A percentile compares a stretch with the other conserved stretches of the same genome.
phyloP scores from a whole-genome alignment of 345 rosid genomes.

The Eucalyptus brandiana region DNA sequence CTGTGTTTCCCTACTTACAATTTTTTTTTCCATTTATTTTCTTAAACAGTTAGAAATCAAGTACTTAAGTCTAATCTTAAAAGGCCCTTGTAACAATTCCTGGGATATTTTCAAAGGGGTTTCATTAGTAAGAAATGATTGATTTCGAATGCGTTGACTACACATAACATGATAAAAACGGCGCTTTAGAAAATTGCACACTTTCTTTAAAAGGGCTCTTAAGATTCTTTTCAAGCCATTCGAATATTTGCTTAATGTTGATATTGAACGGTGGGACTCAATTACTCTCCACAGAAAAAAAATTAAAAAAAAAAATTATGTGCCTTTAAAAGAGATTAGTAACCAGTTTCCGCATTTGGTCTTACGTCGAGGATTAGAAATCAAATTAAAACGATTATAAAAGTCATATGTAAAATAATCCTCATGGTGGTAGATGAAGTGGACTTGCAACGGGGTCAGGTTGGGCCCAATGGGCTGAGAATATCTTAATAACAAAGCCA shows the following conservation, averaged over 20 bases:
- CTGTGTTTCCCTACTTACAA: too few relatives aligned
- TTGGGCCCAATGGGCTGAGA: not conserved
- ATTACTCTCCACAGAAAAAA: not conserved
- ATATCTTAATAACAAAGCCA: not conserved
- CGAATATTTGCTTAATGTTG: not conserved
- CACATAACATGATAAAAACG: not conserved
- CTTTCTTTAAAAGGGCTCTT: not conserved
- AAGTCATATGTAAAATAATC: not conserved
- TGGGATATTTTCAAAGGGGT: too few relatives aligned
- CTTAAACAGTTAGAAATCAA: too few relatives aligned
- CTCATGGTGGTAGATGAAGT: too few relatives aligned
- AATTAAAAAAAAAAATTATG: too few relatives aligned
- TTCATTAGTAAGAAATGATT: too few relatives aligned
- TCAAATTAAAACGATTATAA: not conserved
- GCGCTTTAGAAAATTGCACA: not conserved
- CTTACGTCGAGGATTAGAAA: not conserved
- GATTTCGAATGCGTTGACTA: not conserved
- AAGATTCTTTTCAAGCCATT: not conserved
- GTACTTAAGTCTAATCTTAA: too few relatives aligned
- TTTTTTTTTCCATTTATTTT: too few relatives aligned
- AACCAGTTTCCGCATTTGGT: not conserved
- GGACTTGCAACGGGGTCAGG: not conserved
- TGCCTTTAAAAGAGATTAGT: not conserved
- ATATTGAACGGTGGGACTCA: not conserved
- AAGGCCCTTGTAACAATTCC: too few relatives aligned